These are phyloP conservation scores for Magnusiomyces starmeri DNA, from an alignment of 1,139 yeast genomes.

Conservation along the genomic window DNA sequence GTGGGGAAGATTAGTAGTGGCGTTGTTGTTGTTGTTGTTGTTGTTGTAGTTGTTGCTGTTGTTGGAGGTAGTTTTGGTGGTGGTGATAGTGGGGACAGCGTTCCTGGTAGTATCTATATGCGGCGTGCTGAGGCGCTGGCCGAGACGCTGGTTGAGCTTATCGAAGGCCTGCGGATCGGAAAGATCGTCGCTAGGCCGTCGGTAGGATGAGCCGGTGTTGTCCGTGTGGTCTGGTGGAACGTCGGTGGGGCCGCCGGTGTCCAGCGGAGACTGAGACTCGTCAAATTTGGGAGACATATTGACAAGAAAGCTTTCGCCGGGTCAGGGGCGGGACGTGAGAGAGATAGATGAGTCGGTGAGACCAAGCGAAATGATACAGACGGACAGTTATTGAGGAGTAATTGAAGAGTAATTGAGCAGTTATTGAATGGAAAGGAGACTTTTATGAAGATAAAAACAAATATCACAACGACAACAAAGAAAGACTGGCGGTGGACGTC, in stretches of 20 bases:
- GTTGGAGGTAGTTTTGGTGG: background rate
- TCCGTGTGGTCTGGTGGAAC: too few species aligned
- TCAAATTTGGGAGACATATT: background rate
- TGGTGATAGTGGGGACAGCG: background rate
- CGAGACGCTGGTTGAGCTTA: constrained; percentile 2
- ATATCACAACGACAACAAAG: too few species aligned
- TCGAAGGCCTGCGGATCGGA: constrained; percentile 4
- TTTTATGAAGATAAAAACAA: too few species aligned
- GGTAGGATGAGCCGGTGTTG: too few species aligned
- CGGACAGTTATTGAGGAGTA: too few species aligned
- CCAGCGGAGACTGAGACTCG: background rate
- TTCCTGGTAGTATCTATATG: too few species aligned
- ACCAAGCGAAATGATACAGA: background rate
- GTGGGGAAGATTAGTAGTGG: background rate
- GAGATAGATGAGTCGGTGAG: background rate
- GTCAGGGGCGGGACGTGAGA: background rate
- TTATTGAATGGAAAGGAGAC: too few species aligned
- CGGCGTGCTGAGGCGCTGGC: too few species aligned
- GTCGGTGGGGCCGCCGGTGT: too few species aligned
- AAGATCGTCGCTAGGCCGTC: constrained; percentile 1
- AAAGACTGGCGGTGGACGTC: too few species aligned
- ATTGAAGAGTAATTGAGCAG: too few species aligned
- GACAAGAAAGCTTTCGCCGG: background rate
- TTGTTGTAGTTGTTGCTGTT: background rate
- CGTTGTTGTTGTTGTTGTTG: background rate